Evolutionary conservation across 208 protist genomes (phyloP), one percentile per base, ranked within the genome.

Genomic region (Acanthamoeba castellanii): DNA sequence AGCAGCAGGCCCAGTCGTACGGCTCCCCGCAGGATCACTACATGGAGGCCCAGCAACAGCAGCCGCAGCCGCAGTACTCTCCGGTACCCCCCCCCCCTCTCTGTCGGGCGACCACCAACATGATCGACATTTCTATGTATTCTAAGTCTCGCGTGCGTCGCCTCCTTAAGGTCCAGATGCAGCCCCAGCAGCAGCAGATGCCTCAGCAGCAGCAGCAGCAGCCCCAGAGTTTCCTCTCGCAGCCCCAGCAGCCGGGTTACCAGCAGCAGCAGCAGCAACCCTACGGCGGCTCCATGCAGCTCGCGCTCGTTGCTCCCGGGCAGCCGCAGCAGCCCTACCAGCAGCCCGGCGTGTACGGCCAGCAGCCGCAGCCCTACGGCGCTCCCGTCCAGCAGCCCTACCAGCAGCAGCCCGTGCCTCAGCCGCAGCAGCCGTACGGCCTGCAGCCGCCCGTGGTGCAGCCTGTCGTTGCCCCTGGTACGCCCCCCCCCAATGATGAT

Each of bases 271-370:
- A 34, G 32, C 70, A 78, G 70, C 32, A 34, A 9, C 70, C 70
- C 32, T 78, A 34, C 70, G n/a, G 16, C 3, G 70, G 70, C n/a
- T 78, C 70, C 16, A 78, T 78, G 70, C 70, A 78, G 70, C 70
- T 78, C 25, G 70, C 70, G 6, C 70, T 78, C 13, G 70, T 78
- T 4, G 13, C n/a, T 78, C 70, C 64, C 18, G 27, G 6, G 18
- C 30, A 34, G 64, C 64, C 70, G 32, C 70, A 47, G 34, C 70
- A 42, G 70, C 32, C 5, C 11, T 78, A 78, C 42, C 32, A 34
- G 11, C 70, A 42, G 13, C 70, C 34, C 14, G 34, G 70, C 13
- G n/a, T 14, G 70, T 66, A 66, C 22, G 59, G 59, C 4, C 59
- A 66, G 59, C 59, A 16, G 11, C 59, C n/a, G n/a, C n/a, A 66